Evolutionary conservation across 2,329 filamentous ascomycete genomes (phyloP), one percentile per base, ranked within the genome.

Genomic region (Trichoderma oligosporum): DNA sequence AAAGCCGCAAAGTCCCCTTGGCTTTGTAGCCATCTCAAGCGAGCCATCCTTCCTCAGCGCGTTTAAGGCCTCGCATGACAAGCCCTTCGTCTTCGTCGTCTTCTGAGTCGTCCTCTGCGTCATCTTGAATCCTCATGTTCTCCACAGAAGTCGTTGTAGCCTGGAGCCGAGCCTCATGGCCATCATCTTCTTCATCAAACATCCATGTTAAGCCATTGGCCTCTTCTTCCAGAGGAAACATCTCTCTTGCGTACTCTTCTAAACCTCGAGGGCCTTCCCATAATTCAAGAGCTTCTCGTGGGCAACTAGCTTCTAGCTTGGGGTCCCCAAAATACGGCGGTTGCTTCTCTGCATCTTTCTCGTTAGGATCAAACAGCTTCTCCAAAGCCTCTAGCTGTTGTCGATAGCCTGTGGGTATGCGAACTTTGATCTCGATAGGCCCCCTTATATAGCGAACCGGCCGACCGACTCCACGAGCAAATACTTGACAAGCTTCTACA

Each of bases 141-240:
- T 74, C 71, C 20, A 74, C 72, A 20, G 67, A 70, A 70, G 62
- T 70, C 35, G 69, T 65, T 24, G 71, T 66, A 61, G 62, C 65
- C 61, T 68, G 69, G 58, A 68, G 60, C 52, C 70, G 71, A n/a
- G 74, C 72, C 16, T 71, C 71, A 7, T 69, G 71, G 31, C 64
- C 68, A 22, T 66, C 60, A 14, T 76, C 77, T 36, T 78, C 78
- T 9, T 80, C 79, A 4, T 82, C 79, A 41, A 81, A 69, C 93
- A 97, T 97, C 94, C 94, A 99, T 14, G 88, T 90, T 67, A 94
- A 76, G 4, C 93, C 93, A 70, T 97, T 97, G 29, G 91, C 91
- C 65, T 92, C 88, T 74, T 99, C 94, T 72, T 99, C 94, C 11
- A 97, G 81, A 0, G 91, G 90, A 66, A 97, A 97, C 25, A 95